Conservation (phyloP, 2,329 filamentous ascomycete genomes). For the Metarhizium guizhouense region DNA sequence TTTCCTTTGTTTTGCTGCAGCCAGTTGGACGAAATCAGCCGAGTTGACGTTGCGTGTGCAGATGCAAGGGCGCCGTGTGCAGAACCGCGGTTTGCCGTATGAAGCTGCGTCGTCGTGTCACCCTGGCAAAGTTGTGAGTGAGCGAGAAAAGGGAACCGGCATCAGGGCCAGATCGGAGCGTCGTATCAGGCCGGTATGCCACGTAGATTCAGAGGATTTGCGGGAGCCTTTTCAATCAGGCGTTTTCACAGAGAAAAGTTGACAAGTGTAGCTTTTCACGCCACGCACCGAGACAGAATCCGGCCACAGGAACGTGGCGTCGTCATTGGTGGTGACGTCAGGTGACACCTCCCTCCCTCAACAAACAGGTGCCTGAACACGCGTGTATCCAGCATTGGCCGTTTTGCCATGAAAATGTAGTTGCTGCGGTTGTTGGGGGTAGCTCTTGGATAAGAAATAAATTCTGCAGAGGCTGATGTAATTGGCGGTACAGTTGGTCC, state of each 20-base stretch:
- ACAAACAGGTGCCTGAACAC: neutral
- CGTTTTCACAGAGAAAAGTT: neutral
- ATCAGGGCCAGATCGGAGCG: neutral
- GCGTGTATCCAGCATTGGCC: neutral
- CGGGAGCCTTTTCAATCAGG: neutral
- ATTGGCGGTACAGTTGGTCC: too few species aligned
- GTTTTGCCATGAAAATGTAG: too few species aligned
- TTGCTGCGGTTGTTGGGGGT: too few species aligned
- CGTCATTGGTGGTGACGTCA: slow-evolving; percentile 5
- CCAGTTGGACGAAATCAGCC: neutral
- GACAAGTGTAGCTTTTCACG: neutral
- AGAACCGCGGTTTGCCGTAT: neutral
- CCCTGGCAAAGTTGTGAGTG: neutral
- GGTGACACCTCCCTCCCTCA: slow-evolving; percentile 1
- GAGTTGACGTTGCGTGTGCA: neutral
- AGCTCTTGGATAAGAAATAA: too few species aligned
- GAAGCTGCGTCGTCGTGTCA: neutral
- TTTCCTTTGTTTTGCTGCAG: neutral
- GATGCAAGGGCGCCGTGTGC: neutral
- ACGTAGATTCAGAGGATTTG: neutral
- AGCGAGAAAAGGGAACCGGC: neutral
- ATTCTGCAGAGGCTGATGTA: too few species aligned
- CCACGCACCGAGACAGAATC: neutral
- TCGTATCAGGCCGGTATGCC: neutral
- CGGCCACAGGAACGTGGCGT: neutral